Percentiles rank a stretch among this genome's conserved stretches.
Conservation (phyloP, 768 basidiomycete species). For the Auricularia cornea region DNA sequence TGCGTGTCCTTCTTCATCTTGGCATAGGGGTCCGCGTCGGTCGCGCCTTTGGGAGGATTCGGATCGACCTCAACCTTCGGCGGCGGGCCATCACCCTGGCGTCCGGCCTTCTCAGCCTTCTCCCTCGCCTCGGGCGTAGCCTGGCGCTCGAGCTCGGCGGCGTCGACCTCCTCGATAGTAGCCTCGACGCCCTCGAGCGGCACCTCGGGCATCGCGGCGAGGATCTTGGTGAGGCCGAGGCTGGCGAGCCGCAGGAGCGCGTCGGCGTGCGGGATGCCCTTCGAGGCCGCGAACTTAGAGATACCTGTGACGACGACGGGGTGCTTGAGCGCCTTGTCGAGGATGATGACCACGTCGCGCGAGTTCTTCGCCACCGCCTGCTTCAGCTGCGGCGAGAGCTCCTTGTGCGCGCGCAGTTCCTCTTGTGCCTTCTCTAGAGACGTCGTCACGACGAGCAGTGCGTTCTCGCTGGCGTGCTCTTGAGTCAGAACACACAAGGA, state of each 20-base stretch:
- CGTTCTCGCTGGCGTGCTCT: conserved; percentile 9
- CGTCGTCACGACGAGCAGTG: conserved; percentile 12
- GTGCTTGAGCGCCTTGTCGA: conserved; percentile 15
- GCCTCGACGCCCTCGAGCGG: conserved; percentile 2
- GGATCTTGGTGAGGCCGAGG: conserved; percentile 9
- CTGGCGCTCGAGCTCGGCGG: conserved; percentile 10
- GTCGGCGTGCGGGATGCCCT: conserved; percentile 12
- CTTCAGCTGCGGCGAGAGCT: conserved; percentile 2
- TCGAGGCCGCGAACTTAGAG: conserved; percentile 9
- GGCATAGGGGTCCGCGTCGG: conserved; percentile 7
- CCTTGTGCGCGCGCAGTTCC: conserved; percentile 1
- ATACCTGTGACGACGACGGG: conserved; percentile 14
- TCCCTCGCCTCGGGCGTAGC: conserved; percentile 6
- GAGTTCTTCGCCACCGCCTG: conserved; percentile 7
- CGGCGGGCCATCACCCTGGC: conserved; percentile 1
- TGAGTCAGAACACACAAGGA: neutral
- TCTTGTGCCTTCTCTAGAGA: conserved; percentile 9
- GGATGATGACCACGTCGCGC: conserved; percentile 11
- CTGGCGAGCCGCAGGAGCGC: conserved; percentile 10
- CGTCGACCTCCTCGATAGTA: conserved; percentile 9
- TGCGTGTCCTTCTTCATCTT: conserved; percentile 8
- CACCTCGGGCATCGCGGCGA: conserved; percentile 8
- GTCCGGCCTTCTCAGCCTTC: conserved; percentile 5
- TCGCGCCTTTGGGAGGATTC: no score
- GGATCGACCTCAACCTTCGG: neutral